Evolutionary conservation across 805 yeast genomes (phyloP), one percentile per base, ranked within the genome.

Genomic region (Kodamaea neixiangensis): DNA sequence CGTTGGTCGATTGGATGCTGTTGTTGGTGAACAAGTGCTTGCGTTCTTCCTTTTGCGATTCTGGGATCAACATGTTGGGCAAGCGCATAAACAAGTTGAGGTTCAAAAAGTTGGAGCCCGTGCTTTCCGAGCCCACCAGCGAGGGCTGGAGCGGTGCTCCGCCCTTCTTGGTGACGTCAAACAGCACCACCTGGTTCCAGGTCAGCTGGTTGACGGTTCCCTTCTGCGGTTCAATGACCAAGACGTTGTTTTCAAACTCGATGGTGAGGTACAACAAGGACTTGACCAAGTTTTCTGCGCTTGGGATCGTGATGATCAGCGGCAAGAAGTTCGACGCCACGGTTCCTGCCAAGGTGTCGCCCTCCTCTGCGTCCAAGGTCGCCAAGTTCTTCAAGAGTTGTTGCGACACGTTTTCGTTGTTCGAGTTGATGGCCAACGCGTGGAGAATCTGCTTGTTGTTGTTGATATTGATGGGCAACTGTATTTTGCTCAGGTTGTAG

Each of bases 181-280:
- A 94, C 3, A 92, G 83, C 13, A 96, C 87, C 9, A 90, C 90
- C 59, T 88, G 88, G 67, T 91, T 94, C 83, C 96, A 94, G 14
- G 81, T 81, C 1, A 97, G 93, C 50, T 78, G 75, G 40, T 81
- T 80, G 53, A 90, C 82, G 0, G 96, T 82, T 37, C 97, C 97
- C 48, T 87, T 82, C 22, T 85, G 82, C 2, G 98, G 94, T 58
- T 91, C 96, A 46, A 93, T 83, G 13, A 91, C 80, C 56, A 94
- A 86, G 57, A 92, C 94, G 46, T 93, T 90, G 69, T 94, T 94
- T 70, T 94, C 99, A 65, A 91, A 93, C 69, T 94, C 99, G 42
- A 94, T 77, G 1, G 96, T 90, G 61, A 92, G 79, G 67, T 89
- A 89, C 35, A 94, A 78, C 53, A 96, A 77, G 14, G 94, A 81